Evolutionary conservation across 139 green algal genomes (phyloP), one percentile per base, ranked within the genome.

Genomic region (Zygnema circumcarinatum): DNA sequence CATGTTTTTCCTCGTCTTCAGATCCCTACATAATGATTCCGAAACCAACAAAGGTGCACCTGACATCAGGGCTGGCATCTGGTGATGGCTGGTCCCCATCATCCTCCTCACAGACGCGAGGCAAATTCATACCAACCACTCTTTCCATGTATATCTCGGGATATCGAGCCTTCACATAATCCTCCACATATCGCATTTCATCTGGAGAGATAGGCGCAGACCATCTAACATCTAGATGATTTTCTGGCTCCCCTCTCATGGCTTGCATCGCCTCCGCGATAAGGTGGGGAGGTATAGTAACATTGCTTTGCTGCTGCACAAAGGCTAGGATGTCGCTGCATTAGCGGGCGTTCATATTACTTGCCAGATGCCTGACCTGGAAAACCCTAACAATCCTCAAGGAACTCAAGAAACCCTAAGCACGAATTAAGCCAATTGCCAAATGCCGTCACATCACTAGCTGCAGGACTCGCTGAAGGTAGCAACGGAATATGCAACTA

Each of bases 111-210:
- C 7, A 62, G 47, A 62, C 47, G 16, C 47, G 47, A 62, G 47
- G 47, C 47, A 62, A 62, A 62, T 62, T 41, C 69, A 84, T 54
- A 33, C 76, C 76, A 11, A 84, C 76, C 38, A 84, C 35, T 54
- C 76, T 40, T 62, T 84, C 76, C 36, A 62, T 84, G 39, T 74
- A 67, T 31, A 84, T 84, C 76, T 56, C 36, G 32, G 76, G 76
- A 62, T 84, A 84, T 16, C 76, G 76, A 54, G 76, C 38, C 39
- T 84, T 62, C 25, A 84, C 76, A 62, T 84, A 84, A 7, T 84
- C 76, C 39, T 84, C 76, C 0, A 84, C 76, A 29, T 84, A 84
- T 20, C 38, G 35, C 76, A 84, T 67, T 21, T 84, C 76, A 36
- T 79, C 39, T 20, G 39, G 38, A 36, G 76, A 68, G 1, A 84